A percentile compares a stretch with the other conserved stretches of the same genome.
Conservation (phyloP, 371 early-diverging fungal species). For the Sporodiniella umbellata region DNA sequence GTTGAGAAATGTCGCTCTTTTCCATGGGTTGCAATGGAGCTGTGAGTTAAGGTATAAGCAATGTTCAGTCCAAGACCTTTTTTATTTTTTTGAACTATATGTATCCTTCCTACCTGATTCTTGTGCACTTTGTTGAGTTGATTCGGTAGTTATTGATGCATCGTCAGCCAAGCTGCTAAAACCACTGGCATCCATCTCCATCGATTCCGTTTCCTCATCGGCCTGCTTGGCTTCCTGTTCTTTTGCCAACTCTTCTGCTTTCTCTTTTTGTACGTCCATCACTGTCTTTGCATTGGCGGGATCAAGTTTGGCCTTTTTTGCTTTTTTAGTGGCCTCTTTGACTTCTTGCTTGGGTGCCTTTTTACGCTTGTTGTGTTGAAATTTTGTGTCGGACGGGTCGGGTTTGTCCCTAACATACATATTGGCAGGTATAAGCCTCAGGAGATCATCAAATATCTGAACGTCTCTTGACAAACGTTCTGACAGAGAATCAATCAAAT, state of each 20-base stretch:
- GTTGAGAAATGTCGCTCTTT: conserved; percentile 56
- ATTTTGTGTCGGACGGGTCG: conserved; percentile 51
- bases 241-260: conserved; percentile 15
- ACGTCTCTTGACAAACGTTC: conserved; percentile 59
- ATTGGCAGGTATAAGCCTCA: conserved; percentile 72
- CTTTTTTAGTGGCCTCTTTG: conserved; percentile 76
- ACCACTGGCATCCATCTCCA: conserved; percentile 26
- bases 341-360: conserved; percentile 74
- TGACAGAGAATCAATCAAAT: conserved; percentile 28
- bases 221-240: conserved; percentile 31
- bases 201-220: conserved; percentile 32
- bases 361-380: conserved; percentile 71
- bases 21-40: conserved; percentile 34
- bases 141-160: conserved; percentile 26
- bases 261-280: conserved; percentile 22
- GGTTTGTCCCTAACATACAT: conserved; percentile 63
- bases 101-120: too few species aligned
- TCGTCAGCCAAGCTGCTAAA: conserved; percentile 31
- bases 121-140: conserved; percentile 27
- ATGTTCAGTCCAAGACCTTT: too few species aligned
- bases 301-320: conserved; percentile 65
- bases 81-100: too few species aligned
- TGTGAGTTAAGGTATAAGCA: too few species aligned
- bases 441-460: conserved; percentile 58
- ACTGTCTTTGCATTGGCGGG: conserved; percentile 23